phyloP scores from a whole-genome alignment of 257 asterid species.

The Misopates orontium region DNA sequence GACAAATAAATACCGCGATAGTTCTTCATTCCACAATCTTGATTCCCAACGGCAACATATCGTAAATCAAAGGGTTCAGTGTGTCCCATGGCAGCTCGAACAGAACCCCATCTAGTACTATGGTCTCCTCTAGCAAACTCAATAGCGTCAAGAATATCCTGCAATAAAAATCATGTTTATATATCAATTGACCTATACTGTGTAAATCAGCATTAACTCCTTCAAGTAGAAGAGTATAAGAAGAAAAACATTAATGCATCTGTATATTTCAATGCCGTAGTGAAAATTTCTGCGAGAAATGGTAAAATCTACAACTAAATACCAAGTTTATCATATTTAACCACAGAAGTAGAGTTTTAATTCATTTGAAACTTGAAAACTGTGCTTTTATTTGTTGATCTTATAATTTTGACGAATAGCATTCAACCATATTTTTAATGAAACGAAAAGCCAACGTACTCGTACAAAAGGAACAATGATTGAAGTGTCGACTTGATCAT shows the following conservation, averaged over 20 bases:
- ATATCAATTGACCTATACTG: not conserved
- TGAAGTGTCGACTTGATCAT: conserved; percentile 74
- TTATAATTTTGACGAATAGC: not conserved
- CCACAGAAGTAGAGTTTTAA: too few relatives aligned
- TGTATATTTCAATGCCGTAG: too few relatives aligned
- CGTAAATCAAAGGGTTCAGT: conserved; percentile 79
- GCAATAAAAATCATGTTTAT: conserved; percentile 4
- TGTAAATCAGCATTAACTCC: not conserved
- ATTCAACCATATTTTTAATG: not conserved
- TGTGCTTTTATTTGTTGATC: not conserved
- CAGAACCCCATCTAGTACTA: conserved; percentile 73
- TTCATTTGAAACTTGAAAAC: too few relatives aligned
- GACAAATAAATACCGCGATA: conserved; percentile 58
- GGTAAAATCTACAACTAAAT: too few relatives aligned
- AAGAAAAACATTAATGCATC: too few relatives aligned
- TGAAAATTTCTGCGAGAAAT: too few relatives aligned
- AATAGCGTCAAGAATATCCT: conserved; percentile 83
- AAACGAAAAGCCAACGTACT: conserved; percentile 39
- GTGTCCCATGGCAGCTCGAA: conserved; percentile 87
- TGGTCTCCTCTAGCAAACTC: conserved; percentile 86
- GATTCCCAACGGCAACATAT: conserved; percentile 83
- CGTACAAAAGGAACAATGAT: conserved; percentile 67
- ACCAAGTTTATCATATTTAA: too few relatives aligned
- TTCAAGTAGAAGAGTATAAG: too few relatives aligned
- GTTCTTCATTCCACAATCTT: conserved; percentile 78